Percentiles rank a stretch among this genome's conserved stretches.
These are phyloP conservation scores for Hypoxylon sp. DNA, from an alignment of 2,329 filamentous ascomycete species.

Conservation along the genomic window DNA sequence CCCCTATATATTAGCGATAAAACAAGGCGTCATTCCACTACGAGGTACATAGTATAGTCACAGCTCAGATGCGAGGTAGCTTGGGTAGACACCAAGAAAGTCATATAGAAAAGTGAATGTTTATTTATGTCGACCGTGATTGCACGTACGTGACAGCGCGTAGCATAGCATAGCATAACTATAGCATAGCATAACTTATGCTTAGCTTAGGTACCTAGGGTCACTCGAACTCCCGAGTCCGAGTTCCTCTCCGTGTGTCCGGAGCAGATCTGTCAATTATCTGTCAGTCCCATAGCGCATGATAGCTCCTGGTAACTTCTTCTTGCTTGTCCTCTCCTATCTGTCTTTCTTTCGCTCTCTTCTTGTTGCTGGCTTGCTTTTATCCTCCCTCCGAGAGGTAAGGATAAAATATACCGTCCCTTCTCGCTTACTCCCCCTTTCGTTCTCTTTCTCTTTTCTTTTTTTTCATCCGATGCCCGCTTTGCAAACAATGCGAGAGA, in stretches of 20 bases:
- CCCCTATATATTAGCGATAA: background rate
- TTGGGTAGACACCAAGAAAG: background rate
- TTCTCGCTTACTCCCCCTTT: background rate
- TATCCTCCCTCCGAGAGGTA: background rate
- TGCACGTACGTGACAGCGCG: slow-evolving; percentile 20
- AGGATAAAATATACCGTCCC: slow-evolving; percentile 9
- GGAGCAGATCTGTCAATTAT: slow-evolving; percentile 10
- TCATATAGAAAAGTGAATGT: slow-evolving; percentile 1
- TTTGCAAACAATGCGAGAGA: slow-evolving; percentile 31
- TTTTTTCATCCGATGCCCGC: slow-evolving; percentile 12
- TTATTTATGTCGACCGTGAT: slow-evolving; percentile 32
- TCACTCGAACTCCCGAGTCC: slow-evolving; percentile 16
- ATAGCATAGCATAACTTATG: too few relatives aligned
- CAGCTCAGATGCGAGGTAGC: background rate
- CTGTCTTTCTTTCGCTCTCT: slow-evolving; percentile 10
- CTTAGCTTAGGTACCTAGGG: too few relatives aligned
- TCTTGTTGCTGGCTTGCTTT: background rate
- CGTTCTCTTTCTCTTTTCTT: slow-evolving; percentile 9
- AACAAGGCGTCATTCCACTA: background rate
- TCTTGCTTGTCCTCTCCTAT: background rate
- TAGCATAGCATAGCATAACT: slow-evolving; percentile 16
- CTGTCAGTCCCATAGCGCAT: background rate
- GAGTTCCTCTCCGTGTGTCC: background rate
- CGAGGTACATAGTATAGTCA: background rate
- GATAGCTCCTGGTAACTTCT: slow-evolving; percentile 22